phyloP scores from a whole-genome alignment of 176 grass and related monocot genomes.

The Carex kokanica region DNA sequence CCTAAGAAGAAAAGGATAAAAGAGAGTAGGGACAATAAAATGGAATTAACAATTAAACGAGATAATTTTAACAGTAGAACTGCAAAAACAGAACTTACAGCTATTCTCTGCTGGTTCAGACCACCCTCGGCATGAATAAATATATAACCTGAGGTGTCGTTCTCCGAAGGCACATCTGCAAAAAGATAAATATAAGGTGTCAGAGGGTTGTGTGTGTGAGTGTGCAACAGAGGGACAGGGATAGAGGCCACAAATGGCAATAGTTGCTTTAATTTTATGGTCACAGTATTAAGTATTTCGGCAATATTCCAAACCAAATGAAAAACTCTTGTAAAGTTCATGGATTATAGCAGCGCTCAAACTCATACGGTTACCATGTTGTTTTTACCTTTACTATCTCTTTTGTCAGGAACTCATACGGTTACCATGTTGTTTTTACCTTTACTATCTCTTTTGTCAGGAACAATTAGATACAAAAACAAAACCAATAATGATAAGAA shows the following conservation, averaged over 20 bases:
- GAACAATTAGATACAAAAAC: constrained; percentile 18
- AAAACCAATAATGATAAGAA: not conserved
- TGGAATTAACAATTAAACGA: not conserved
- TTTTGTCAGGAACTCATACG: too few relatives aligned
- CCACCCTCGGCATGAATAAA: constrained; percentile 98
- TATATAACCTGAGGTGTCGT: constrained; percentile 84
- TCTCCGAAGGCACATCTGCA: constrained; percentile 73
- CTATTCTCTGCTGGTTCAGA: constrained; percentile 93
- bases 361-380: not conserved
- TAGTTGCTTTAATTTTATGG: not conserved
- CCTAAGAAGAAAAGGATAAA: not conserved
- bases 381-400: too few relatives aligned
- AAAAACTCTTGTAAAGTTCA: not conserved
- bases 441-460: not conserved
- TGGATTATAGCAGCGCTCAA: not conserved
- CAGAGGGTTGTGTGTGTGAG: constrained; percentile 3
- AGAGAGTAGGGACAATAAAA: not conserved
- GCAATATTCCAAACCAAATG: not conserved
- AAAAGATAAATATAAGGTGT: constrained; percentile 3
- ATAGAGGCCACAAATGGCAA: not conserved
- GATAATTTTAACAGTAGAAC: not conserved
- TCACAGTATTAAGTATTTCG: not conserved
- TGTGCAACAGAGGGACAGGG: not conserved
- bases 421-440: not conserved
- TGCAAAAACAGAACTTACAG: constrained; percentile 54